Percentiles rank a stretch among this genome's conserved stretches.
phyloP scores from a whole-genome alignment of 2,329 filamentous ascomycete genomes.

The Colletotrichum aenigma region DNA sequence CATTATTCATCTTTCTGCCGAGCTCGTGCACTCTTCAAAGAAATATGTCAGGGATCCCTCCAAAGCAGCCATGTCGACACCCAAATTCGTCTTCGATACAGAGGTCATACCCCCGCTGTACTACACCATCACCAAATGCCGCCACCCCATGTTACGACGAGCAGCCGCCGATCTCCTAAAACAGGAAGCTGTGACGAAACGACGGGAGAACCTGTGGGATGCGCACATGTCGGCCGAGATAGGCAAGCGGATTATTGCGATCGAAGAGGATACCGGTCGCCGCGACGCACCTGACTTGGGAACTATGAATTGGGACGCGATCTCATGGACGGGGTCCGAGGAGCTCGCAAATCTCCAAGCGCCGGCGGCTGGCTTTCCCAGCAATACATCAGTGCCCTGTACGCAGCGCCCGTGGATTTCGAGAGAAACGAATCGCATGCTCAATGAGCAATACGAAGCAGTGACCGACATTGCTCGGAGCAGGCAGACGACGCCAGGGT shows the following conservation, averaged over 20 bases:
- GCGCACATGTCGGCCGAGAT: constrained; percentile 33
- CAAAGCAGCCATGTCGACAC: constrained; percentile 4
- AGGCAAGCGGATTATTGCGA: constrained; percentile 35
- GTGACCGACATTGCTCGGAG: background rate
- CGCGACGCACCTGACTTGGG: background rate
- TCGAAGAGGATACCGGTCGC: constrained; percentile 33
- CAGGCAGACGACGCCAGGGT: background rate
- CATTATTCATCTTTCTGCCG: constrained; percentile 36
- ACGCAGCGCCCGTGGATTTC: background rate
- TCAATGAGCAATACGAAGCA: background rate
- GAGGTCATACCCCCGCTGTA: constrained; percentile 46
- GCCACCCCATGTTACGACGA: constrained; percentile 43
- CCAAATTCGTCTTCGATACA: constrained; percentile 45
- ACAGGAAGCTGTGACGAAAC: constrained; percentile 30
- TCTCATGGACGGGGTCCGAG: background rate
- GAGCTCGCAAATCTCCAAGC: background rate
- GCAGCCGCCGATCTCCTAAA: constrained; percentile 40
- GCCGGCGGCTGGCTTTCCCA: background rate
- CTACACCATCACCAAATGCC: constrained; percentile 42
- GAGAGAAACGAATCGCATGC: background rate
- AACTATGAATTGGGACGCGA: background rate
- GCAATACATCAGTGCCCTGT: background rate
- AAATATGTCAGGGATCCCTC: constrained; percentile 10
- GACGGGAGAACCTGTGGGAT: constrained; percentile 45
- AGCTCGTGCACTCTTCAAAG: constrained; percentile 3